phyloP scores from a whole-genome alignment of 495 filamentous ascomycete species.

The Rhizodiscina lignyota region DNA sequence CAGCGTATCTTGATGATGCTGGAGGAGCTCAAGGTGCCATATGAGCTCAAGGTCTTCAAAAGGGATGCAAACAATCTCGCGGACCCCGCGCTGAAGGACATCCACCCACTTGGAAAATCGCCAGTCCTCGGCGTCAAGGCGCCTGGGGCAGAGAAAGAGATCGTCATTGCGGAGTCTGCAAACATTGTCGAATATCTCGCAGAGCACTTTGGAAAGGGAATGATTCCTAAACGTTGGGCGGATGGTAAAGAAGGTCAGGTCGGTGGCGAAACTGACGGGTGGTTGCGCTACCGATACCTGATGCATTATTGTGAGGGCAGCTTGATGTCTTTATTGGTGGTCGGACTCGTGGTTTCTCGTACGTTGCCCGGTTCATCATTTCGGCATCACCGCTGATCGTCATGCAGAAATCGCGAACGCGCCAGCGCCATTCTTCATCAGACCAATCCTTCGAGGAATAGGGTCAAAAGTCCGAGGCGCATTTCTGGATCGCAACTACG shows the following conservation, averaged over 20 bases:
- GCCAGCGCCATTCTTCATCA: conserved; percentile 70
- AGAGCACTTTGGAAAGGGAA: conserved; percentile 48
- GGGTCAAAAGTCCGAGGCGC: conserved; percentile 38
- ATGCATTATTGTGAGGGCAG: conserved; percentile 75
- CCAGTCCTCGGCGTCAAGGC: conserved; percentile 50
- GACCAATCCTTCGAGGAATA: conserved; percentile 52
- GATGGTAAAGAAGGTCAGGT: conserved; percentile 36
- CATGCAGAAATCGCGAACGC: conserved; percentile 39
- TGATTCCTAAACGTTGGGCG: conserved; percentile 48
- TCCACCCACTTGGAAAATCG: conserved; percentile 78
- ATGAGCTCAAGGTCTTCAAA: conserved; percentile 60
- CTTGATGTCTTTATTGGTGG: conserved; percentile 52
- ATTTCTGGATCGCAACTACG: conserved; percentile 48
- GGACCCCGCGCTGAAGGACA: conserved; percentile 49
- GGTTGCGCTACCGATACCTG: conserved; percentile 59
- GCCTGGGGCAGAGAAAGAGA: conserved; percentile 27
- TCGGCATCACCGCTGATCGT: not conserved
- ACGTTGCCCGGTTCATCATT: conserved; percentile 17
- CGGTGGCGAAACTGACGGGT: conserved; percentile 57
- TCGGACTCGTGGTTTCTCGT: conserved; percentile 40
- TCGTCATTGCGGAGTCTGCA: conserved; percentile 66
- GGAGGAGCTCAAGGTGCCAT: conserved; percentile 64
- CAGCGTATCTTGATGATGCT: conserved; percentile 83
- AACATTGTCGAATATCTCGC: conserved; percentile 65
- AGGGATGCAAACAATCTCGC: conserved; percentile 45